phyloP scores from a whole-genome alignment of 352 stramenopile species.

The Globisporangium paroecandrum region DNA sequence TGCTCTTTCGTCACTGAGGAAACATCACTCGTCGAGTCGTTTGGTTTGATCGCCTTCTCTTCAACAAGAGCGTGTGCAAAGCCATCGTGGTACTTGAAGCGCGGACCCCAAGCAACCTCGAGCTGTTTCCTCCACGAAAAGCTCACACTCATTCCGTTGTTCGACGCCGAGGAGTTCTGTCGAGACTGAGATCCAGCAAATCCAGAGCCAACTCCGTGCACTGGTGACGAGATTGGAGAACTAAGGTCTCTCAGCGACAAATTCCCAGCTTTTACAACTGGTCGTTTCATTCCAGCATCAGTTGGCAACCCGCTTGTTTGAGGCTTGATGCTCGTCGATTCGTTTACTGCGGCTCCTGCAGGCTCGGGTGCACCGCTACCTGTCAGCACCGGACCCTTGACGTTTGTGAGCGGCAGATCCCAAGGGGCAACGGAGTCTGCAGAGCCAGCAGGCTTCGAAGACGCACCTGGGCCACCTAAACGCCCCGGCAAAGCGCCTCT shows the following conservation, averaged over 20 bases:
- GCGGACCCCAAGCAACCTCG: conserved; percentile 54
- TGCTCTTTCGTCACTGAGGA: not conserved
- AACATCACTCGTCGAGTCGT: not conserved
- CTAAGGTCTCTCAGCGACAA: conserved; percentile 13
- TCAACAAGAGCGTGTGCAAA: conserved; percentile 7
- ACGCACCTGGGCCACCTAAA: conserved; percentile 41
- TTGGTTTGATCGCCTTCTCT: not conserved
- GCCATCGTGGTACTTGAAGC: conserved; percentile 40
- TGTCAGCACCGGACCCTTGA: conserved; percentile 23
- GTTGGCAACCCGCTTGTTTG: not conserved
- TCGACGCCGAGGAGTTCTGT: conserved; percentile 21
- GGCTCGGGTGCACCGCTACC: conserved; percentile 12
- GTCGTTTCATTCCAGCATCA: conserved; percentile 3
- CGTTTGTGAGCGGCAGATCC: conserved; percentile 63
- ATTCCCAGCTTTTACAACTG: conserved; percentile 5
- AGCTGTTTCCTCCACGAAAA: conserved; percentile 58
- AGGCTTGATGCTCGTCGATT: not conserved
- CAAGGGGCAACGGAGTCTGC: conserved; percentile 60
- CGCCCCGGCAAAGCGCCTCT: conserved; percentile 51
- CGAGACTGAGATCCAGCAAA: conserved; percentile 9
- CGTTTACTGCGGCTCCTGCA: not conserved
- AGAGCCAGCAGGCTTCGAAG: conserved; percentile 20
- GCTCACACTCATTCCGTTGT: conserved; percentile 27
- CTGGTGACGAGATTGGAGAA: conserved; percentile 16
- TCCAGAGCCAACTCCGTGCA: conserved; percentile 12